phyloP scores from a whole-genome alignment of 2,329 filamentous ascomycete species.

The Pestalotiopsis sp. region DNA sequence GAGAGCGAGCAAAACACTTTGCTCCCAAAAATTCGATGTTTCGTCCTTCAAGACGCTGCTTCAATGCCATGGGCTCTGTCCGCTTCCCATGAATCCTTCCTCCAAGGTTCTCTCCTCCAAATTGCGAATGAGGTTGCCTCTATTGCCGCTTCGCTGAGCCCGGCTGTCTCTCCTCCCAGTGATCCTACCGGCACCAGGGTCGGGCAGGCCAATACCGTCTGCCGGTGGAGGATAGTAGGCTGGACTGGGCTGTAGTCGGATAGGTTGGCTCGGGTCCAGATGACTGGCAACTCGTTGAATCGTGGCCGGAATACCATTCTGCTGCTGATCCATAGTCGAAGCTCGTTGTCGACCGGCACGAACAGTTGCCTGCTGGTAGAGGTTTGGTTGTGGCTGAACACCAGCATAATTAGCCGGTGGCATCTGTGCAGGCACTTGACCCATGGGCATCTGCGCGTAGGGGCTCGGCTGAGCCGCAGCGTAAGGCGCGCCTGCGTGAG shows the following conservation, averaged over 20 bases:
- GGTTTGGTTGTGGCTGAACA: constrained; percentile 49
- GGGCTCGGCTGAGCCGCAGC: constrained; percentile 66
- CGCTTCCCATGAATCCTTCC: constrained; percentile 79
- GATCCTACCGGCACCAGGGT: constrained; percentile 55
- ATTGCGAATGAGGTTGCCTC: constrained; percentile 83
- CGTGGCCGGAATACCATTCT: constrained; percentile 87
- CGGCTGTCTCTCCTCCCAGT: constrained; percentile 78
- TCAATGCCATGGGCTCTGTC: constrained; percentile 71
- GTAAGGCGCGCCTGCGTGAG: constrained; percentile 70
- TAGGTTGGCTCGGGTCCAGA: constrained; percentile 91
- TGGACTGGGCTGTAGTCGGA: constrained; percentile 90
- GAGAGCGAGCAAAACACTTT: background rate
- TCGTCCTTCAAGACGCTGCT: constrained; percentile 17
- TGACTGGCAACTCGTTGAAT: constrained; percentile 96
- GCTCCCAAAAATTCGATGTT: background rate
- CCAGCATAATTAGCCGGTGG: constrained; percentile 64
- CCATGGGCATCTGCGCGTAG: constrained; percentile 76
- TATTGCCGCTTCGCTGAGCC: constrained; percentile 57
- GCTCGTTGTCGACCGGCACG: constrained; percentile 83
- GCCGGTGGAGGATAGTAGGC: constrained; percentile 95
- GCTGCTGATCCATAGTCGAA: constrained; percentile 94
- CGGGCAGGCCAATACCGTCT: constrained; percentile 73
- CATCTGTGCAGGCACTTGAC: constrained; percentile 68
- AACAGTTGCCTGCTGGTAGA: constrained; percentile 78
- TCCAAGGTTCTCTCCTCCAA: constrained; percentile 93